Evolutionary conservation across 139 green algal genomes (phyloP), one percentile per base, ranked within the genome.

Genomic region (Marvania coccoides): DNA sequence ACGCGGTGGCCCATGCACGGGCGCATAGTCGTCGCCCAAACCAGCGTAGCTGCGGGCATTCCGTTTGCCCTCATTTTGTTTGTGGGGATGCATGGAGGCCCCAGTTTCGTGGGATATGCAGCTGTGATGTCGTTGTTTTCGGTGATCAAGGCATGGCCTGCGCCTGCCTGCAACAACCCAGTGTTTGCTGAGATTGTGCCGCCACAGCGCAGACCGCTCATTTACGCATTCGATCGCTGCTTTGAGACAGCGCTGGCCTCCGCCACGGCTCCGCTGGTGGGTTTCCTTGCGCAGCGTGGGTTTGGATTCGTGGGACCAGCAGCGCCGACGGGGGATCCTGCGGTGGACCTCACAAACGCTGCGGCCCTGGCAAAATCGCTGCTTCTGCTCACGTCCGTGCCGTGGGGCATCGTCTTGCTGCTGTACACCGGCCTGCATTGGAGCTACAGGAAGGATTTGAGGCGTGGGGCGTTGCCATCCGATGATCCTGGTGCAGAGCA

Each of bases 191-290:
- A 88, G 69, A 82, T 88, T 53, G 79, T 88, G 14, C 79, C 79
- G 3, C 53, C 67, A 8, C n/a, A 75, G 29, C 24, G 75, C 62
- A 62, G 82, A 7, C 83, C 72, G 14, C 56, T 83, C 38, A 67
- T 88, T 15, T 89, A 85, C 45, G 75, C 83, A 12, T 90, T 88
- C 42, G 83, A 90, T 67, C 61, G 81, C 12, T 87, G 62, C 62
- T 83, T 89, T 54, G 82, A 89, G 58, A 77, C 74, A 37, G 75
- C 69, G 23, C 15, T 84, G 31, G 65, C 73, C 0, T 61, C 79
- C 1, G 36, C 56, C 26, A 65, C 61, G n/a, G 57, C 71, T 2
- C 76, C 76, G 5, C 28, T 83, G n/a, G 76, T 83, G 53, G 71
- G 71, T 4, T 5, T 80, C 19, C 34, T 78, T 2, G 71, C 72